Evolutionary conservation across 2,329 filamentous ascomycete species (phyloP).

Genomic region (Scedosporium apiospermum): DNA sequence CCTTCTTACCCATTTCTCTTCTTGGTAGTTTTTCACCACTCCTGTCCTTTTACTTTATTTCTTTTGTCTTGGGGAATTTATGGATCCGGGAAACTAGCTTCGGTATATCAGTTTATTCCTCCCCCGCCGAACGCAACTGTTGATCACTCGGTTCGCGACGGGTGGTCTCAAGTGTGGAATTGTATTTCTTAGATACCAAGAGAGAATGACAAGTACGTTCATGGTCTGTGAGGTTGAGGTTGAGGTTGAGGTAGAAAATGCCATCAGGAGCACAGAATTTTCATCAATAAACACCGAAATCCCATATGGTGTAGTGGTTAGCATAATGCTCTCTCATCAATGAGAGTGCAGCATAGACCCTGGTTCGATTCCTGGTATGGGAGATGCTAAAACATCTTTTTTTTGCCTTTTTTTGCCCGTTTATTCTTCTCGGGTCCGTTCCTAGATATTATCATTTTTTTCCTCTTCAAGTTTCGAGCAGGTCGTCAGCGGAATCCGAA

Average conservation of each 20-base stretch:
- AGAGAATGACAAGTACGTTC: not conserved
- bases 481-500: too few species aligned
- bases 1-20: not conserved
- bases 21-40: not conserved
- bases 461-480: not conserved
- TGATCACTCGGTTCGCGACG: not conserved
- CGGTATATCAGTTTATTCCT: not conserved
- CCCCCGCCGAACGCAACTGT: not conserved
- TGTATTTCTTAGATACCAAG: not conserved
- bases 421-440: not conserved
- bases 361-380: too few species aligned
- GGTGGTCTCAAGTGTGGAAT: not conserved
- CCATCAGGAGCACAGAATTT: not conserved
- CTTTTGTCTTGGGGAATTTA: not conserved
- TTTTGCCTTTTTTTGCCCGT: not conserved
- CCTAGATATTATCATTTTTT: not conserved
- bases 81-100: not conserved
- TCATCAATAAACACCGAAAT: not conserved
- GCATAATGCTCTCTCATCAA: too few species aligned
- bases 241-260: slow-evolving; percentile 25
- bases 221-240: not conserved
- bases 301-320: too few species aligned
- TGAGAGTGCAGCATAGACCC: too few species aligned
- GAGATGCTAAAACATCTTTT: not conserved
- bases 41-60: not conserved